Evolutionary conservation across 768 basidiomycete species (phyloP).

Genomic region (Hypholoma sublateritium): DNA sequence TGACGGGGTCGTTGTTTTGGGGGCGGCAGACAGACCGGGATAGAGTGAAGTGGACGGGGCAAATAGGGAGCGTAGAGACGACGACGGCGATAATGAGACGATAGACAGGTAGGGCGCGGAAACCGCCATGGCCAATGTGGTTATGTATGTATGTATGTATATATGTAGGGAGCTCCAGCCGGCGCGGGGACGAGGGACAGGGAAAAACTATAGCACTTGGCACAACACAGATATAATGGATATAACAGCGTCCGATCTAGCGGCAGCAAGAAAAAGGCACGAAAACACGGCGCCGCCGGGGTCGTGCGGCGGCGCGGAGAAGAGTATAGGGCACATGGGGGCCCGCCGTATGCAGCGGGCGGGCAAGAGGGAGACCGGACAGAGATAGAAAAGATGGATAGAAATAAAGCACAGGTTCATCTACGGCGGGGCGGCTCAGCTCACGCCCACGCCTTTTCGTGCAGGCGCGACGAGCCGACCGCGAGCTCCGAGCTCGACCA

Average conservation of each 20-base stretch:
- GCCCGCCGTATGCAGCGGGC: too few relatives aligned
- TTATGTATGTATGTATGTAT: constrained; percentile 14
- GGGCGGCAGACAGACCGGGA: too few relatives aligned
- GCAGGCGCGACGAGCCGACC: constrained; percentile 42
- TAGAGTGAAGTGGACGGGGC: not conserved
- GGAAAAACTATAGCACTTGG: constrained; percentile 20
- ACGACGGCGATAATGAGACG: constrained; percentile 8
- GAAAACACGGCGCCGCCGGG: not conserved
- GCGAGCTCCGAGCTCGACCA: constrained; percentile 27
- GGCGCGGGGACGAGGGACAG: not conserved
- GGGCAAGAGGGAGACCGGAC: too few relatives aligned
- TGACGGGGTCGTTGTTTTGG: constrained; percentile 17
- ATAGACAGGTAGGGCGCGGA: constrained; percentile 1
- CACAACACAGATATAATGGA: constrained; percentile 18
- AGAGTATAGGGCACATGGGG: too few relatives aligned
- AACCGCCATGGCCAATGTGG: not conserved
- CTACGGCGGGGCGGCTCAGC: not conserved
- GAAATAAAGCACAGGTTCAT: too few relatives aligned
- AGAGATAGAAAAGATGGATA: too few relatives aligned
- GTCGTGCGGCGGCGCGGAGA: too few relatives aligned
- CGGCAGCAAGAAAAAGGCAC: constrained; percentile 20
- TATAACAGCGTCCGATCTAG: constrained; percentile 43
- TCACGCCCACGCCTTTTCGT: constrained; percentile 65
- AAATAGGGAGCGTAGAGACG: constrained; percentile 10
- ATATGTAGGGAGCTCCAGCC: constrained; percentile 19